Base-by-base conservation (phyloP, 495 filamentous ascomycete species). In the Aspergillus avenaceus region DNA sequence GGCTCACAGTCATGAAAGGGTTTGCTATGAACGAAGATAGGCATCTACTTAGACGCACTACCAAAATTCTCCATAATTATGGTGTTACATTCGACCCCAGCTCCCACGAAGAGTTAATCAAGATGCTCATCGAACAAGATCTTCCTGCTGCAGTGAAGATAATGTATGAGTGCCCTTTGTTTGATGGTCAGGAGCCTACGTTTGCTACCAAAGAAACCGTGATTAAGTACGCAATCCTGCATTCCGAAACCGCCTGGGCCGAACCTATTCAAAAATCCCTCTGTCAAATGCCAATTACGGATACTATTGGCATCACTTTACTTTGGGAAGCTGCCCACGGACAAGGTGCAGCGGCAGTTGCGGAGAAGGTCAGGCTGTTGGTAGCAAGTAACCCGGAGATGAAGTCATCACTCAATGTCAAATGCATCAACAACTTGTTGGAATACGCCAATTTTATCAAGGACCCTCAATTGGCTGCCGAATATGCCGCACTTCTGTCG, bases 271-370 rank as follows among this genome's bases (percentile, higher is more conserved):
- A 89, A 29, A 70, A 82, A 26, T 68, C 79, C 4, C 59, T 91
- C 14, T 60, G 83, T 22, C 67, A 75, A 37, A 69, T 54, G 14
- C 76, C 74, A 18, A 62, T 52, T 23, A 78, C 85, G 29, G 67
- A 75, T 21, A 72, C 59, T 9, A 86, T 86, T 79, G 83, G 91
- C 54, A 74, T 85, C 25, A 69, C 85, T 6, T 75, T 96, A 34
- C 79, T 86, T 41, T 95, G 87, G 87, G 82, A 88, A 22, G 85
- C 84, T 11, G 76, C 84, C 11, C 79, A 84, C 52, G 84, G 83
- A 8, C 85, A 80, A 60, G 81, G 82, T 9, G 81, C 86, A 5
- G 81, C 87, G 54, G 82, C 85, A 38, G 74, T 95, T 25, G 81
- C 82, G 44, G 72, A 78, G 40, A 87, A 75, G 5, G 73, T 84